phyloP scores from a whole-genome alignment of 768 basidiomycete species.

The Imleria badia region DNA sequence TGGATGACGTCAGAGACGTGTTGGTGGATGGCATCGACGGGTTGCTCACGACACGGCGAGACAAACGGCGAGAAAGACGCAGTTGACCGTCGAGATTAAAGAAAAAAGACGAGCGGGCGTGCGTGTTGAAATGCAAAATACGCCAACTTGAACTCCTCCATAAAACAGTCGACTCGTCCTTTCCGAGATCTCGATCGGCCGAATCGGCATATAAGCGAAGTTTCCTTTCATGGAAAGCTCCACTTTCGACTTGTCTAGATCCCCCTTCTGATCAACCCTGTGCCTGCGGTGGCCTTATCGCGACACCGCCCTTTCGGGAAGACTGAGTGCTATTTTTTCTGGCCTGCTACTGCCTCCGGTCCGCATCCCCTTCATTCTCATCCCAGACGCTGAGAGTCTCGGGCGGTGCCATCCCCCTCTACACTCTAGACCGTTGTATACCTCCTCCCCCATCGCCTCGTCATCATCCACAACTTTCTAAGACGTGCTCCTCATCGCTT shows the following conservation, averaged over 20 bases:
- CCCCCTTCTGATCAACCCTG: constrained; percentile 19
- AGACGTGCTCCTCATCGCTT: too few relatives aligned
- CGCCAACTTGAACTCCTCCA: not conserved
- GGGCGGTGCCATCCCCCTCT: not conserved
- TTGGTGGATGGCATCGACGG: not conserved
- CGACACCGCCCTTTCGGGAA: not conserved
- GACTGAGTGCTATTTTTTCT: not conserved
- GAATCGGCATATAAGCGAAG: constrained; percentile 4
- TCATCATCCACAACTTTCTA: too few relatives aligned
- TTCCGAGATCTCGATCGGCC: constrained; percentile 26
- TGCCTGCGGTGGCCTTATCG: constrained; percentile 21
- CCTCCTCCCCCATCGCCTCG: too few relatives aligned
- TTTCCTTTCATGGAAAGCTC: constrained; percentile 14
- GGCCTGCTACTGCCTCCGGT: not conserved
- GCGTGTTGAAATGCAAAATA: constrained; percentile 15
- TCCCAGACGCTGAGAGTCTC: not conserved
- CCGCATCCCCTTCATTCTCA: not conserved
- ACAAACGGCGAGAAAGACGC: not conserved
- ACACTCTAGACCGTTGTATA: not conserved
- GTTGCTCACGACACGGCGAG: not conserved
- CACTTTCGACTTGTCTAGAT: constrained; percentile 23
- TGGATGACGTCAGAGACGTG: constrained; percentile 6
- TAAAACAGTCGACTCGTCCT: not conserved
- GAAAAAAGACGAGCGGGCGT: not conserved
- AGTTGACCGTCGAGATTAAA: not conserved